phyloP scores from a whole-genome alignment of 805 yeast genomes.

The Nakazawaea wickerhamii region DNA sequence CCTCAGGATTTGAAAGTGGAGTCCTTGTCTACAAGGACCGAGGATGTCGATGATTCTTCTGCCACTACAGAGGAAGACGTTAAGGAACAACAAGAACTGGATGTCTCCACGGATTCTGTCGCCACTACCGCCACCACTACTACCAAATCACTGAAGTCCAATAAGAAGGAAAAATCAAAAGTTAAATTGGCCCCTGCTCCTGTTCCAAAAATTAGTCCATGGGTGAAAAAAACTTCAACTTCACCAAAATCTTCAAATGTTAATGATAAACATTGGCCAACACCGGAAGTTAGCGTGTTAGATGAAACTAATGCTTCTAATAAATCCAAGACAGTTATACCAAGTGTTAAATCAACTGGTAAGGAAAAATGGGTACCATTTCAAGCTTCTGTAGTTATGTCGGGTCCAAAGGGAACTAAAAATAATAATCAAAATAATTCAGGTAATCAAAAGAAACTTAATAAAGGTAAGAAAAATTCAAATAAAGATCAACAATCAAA shows the following conservation, averaged over 20 bases:
- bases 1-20: conserved; percentile 20
- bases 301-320: conserved; percentile 19
- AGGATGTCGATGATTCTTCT: conserved; percentile 10
- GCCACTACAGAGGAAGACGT: conserved; percentile 11
- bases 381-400: conserved; percentile 48
- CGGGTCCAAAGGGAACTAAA: conserved; percentile 22
- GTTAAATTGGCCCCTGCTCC: conserved; percentile 58
- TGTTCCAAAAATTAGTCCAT: conserved; percentile 55
- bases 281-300: conserved; percentile 29
- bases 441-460: conserved; percentile 18
- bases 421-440: conserved; percentile 9
- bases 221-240: conserved; percentile 38
- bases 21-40: conserved; percentile 23
- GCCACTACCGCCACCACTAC: not conserved
- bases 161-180: conserved; percentile 22
- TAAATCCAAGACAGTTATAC: conserved; percentile 17
- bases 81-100: conserved; percentile 1
- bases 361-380: conserved; percentile 74
- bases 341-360: conserved; percentile 28
- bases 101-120: not conserved
- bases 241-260: conserved; percentile 21
- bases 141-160: not conserved
- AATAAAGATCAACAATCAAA: conserved; percentile 9
- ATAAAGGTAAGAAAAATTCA: conserved; percentile 13
- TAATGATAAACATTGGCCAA: conserved; percentile 28